Percentiles rank a stretch among this genome's conserved stretches.
These are phyloP conservation scores for Croton setiger DNA, from an alignment of 441 rosid species.

Conservation along the genomic window DNA sequence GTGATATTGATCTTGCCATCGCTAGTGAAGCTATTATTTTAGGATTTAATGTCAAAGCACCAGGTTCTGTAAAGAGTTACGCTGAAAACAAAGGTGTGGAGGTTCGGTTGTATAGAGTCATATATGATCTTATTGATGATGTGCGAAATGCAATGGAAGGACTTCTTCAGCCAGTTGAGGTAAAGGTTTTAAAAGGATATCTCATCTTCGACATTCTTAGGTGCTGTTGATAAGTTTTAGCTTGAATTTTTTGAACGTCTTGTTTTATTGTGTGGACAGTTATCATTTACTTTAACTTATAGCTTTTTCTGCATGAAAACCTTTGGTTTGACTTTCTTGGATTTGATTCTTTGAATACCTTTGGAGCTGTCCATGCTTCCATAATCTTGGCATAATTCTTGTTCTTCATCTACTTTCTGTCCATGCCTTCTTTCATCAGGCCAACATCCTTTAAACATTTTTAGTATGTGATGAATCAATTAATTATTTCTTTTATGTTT, in stretches of 20 bases:
- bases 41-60: slow-evolving; percentile 83
- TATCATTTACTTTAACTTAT: background rate
- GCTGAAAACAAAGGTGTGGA: slow-evolving; percentile 93
- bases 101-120: slow-evolving; percentile 84
- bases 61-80: slow-evolving; percentile 73
- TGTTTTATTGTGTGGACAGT: background rate
- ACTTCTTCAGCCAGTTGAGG: slow-evolving; percentile 89
- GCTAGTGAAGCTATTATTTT: slow-evolving; percentile 83
- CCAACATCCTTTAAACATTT: background rate
- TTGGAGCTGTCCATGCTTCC: background rate
- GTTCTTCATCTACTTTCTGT: background rate
- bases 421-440: background rate
- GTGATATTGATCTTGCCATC: slow-evolving; percentile 91
- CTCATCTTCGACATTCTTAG: background rate
- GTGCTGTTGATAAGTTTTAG: background rate
- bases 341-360: background rate
- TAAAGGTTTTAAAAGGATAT: slow-evolving; percentile 30
- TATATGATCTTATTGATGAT: slow-evolving; percentile 93
- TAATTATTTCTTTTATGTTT: background rate
- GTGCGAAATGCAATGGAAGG: slow-evolving; percentile 98
- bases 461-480: background rate
- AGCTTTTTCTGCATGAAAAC: background rate
- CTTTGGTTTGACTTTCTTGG: slow-evolving; percentile 1
- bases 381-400: background rate
- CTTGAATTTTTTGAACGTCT: background rate